Base-by-base conservation (phyloP, 805 yeast genomes). In the Isabelozyma rhagii region DNA sequence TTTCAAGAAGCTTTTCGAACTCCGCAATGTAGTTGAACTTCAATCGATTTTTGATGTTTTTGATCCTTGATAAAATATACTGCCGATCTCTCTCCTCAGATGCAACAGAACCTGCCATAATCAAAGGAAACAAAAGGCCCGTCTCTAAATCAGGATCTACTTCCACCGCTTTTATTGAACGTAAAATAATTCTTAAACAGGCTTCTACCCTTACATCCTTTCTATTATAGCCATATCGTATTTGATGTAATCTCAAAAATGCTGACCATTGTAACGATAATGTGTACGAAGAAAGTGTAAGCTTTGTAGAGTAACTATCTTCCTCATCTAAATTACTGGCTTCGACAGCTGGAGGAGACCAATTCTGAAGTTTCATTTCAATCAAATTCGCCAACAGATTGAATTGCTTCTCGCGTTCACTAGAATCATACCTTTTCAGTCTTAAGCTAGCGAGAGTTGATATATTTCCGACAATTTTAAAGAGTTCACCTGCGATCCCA, bases 401-500 rank as follows among this genome's bases (percentile, higher is more conserved):
- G 49, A 64, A 64, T 43, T 57, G 57, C n/a, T 42, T 43, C 40
- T 61, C 66, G 42, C 57, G 56, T 14, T 49, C 57, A 11, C 51
- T 50, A 14, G 55, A 51, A 15, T 51, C 47, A 31, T 50, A 47
- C 13, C 67, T 47, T 8, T 41, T 45, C 15, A 46, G 41, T 45
- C 67, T 48, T 10, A 60, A 43, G 46, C 65, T 59, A 1, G 67
- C 56, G 13, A 63, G 46, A 5, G 67, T 61, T 5, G 64, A 59
- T 13, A 63, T 63, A 45, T 59, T 61, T 6, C 67, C 67, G 51
- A 63, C 50, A 3, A 52, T 54, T n/a, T 55, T 63, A 54, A 58
- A 62, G 7, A 63, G 57, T 38, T 64, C 66, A 3, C 68, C 68
- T 8, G 63, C 66, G 13, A 64, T 59, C 7, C 68, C 68, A 48